Evolutionary conservation across 768 basidiomycete genomes (phyloP), one percentile per base, ranked within the genome.

Genomic region (Gymnopilus dilepis): DNA sequence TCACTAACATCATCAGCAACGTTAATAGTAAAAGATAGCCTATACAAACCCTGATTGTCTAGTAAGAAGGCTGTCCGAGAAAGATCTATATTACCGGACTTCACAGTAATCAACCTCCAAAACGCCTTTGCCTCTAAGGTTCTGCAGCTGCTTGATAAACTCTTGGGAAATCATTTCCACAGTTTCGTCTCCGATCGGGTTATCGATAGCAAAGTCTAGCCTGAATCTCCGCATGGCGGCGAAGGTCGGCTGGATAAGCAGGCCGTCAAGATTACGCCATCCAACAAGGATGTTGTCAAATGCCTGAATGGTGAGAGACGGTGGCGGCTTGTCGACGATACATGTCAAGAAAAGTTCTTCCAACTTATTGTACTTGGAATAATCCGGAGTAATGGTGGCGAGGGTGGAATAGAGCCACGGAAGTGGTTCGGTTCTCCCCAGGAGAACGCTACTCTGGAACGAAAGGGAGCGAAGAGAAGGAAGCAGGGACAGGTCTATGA

Each of bases 241-340:
- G 54, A 74, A 73, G 7, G 61, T 63, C 2, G 66, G 54, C 40
- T 69, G 64, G 1, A 48, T 52, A n/a, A 74, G 67, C 19, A 73
- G 64, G 15, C 67, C 59, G 43, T 72, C 72, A 19, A 72, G 64
- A 11, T 61, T 55, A 31, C 65, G 65, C 72, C 71, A 73, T 9
- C 64, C 67, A 19, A 56, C 57, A 2, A 73, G 59, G 19, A 59
- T 60, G 3, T 62, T 61, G 30, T 68, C 59, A 48, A 68, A 68
- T 11, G 61, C 58, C 47, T 67, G 56, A 4, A 67, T 48, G 1
- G 69, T 69, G 31, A 70, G 45, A 41, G 60, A 59, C 6, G 71
- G 73, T 1, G 72, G 66, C 0, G 71, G 71, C n/a, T 70, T 68
- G 58, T 73, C 71, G 3, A 72, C 63, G 4, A 60, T 58, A 30